A percentile compares a stretch with the other conserved stretches of the same genome.
Conservation (phyloP, 2,329 filamentous ascomycete species). For the Dactylonectria macrodidyma region DNA sequence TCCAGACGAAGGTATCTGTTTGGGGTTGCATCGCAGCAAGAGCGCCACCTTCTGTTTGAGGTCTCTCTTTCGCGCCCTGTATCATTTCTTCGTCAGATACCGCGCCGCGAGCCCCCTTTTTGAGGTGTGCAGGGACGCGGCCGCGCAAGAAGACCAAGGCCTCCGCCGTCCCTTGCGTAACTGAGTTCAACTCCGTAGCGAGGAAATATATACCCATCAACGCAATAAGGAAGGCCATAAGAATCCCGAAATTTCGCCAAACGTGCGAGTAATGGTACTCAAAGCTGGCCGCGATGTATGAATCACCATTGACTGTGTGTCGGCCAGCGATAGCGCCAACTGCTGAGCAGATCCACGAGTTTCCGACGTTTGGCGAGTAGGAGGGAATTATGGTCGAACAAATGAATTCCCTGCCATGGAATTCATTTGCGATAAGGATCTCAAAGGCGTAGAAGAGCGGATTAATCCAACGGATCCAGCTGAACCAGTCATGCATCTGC, state of each 20-base stretch:
- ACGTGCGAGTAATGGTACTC: conserved; percentile 64
- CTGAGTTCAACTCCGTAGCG: conserved; percentile 73
- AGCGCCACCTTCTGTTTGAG: conserved; percentile 20
- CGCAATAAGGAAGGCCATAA: conserved; percentile 72
- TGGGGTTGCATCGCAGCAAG: conserved; percentile 47
- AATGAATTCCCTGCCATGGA: conserved; percentile 65
- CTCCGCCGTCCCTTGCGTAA: conserved; percentile 67
- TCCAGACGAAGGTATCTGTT: conserved; percentile 78
- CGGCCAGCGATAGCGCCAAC: conserved; percentile 66
- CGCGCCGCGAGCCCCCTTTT: too few species aligned
- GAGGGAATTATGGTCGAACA: conserved; percentile 69
- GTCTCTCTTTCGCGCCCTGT: neutral
- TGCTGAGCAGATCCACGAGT: conserved; percentile 64
- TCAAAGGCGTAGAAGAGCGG: conserved; percentile 80
- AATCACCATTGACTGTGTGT: conserved; percentile 67
- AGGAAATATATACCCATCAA: conserved; percentile 73
- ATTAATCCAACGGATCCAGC: conserved; percentile 80
- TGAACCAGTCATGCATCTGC: conserved; percentile 78
- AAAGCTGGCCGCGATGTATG: conserved; percentile 67
- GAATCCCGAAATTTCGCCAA: too few species aligned
- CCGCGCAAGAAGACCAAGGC: conserved; percentile 63
- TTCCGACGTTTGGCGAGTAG: conserved; percentile 56
- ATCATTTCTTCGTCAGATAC: conserved; percentile 1
- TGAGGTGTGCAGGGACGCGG: conserved; percentile 56
- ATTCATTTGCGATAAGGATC: conserved; percentile 78